phyloP scores from a whole-genome alignment of 2,329 filamentous ascomycete species.

The Metarhizium guizhouense region DNA sequence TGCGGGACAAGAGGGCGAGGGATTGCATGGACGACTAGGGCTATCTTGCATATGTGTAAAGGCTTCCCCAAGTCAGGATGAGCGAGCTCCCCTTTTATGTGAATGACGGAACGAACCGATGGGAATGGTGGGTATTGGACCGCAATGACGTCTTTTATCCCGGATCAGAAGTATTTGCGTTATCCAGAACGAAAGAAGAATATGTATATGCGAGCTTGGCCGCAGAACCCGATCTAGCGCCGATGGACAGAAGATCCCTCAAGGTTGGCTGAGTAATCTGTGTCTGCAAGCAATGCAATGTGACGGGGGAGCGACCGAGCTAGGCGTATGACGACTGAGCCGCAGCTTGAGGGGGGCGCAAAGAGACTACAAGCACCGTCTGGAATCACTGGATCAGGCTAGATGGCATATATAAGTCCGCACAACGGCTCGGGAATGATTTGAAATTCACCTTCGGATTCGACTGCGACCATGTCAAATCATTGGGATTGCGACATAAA shows the following conservation, averaged over 20 bases:
- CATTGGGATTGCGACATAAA: background rate
- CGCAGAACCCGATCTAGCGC: background rate
- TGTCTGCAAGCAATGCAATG: too few species aligned
- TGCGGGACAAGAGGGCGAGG: conserved; percentile 7
- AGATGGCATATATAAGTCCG: too few species aligned
- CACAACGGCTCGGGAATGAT: background rate
- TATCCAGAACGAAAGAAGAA: background rate
- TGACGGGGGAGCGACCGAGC: too few species aligned
- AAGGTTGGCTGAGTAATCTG: background rate
- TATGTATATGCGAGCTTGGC: background rate
- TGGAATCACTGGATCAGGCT: background rate
- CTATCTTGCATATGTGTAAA: background rate
- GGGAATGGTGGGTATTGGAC: background rate
- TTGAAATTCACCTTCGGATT: background rate
- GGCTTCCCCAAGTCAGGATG: background rate
- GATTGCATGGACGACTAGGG: conserved; percentile 7
- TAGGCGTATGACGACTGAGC: too few species aligned
- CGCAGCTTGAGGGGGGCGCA: too few species aligned
- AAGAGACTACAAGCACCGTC: background rate
- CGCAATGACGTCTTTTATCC: conserved; percentile 5
- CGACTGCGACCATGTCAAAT: too few species aligned
- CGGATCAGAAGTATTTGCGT: background rate
- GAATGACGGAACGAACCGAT: background rate
- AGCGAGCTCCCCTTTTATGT: background rate
- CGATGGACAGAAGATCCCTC: background rate